Base-by-base conservation (phyloP, 352 stramenopile genomes). In the Phytophthora vignae region DNA sequence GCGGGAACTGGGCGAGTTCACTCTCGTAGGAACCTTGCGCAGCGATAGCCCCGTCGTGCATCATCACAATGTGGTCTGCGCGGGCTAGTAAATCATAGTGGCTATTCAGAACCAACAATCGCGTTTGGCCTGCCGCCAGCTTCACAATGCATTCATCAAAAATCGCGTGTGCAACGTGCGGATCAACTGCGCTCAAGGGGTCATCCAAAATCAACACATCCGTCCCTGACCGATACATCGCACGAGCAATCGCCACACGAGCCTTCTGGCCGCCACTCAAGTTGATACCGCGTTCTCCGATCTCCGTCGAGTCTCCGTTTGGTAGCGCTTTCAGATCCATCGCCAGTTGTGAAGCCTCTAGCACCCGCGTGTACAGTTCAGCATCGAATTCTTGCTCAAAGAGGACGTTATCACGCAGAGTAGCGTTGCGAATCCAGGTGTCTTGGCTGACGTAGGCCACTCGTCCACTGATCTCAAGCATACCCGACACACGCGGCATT, bases 171-270 rank as follows among this genome's bases (percentile, higher is more conserved):
- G 91, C 96, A 10, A 99, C 97, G 70, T 99, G 95, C 21, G 90
- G 86, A 65, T 99, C 2, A 93, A 99, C 90, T 15, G 97, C 97
- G 67, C 85, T 93, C 14, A 99, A 69, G 14, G 94, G 90, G 68
- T 99, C 97, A 66, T 99, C 97, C 19, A 99, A 76, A 21, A 99
- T 71, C 65, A 97, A 88, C 25, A 99, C 74, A 63, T 99, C 94
- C 1, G 88, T 86, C 22, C 83, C 67, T 7, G 86, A 52, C 85
- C 62, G 81, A 74, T 99, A 99, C 50, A 99, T 88, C 2, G 88
- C 93, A 8, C 97, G 78, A 14, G 97, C 97, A 12, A 99, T 79
- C 0, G 84, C 82, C 17, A 98, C 85, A 29, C 95, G 84, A 46
- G 81, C 76, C 66, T 91, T 90, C 53, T 92, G 84, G 0, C 84